Conservation (phyloP, 2,329 filamentous ascomycete species). For the Apiospora koreana region DNA sequence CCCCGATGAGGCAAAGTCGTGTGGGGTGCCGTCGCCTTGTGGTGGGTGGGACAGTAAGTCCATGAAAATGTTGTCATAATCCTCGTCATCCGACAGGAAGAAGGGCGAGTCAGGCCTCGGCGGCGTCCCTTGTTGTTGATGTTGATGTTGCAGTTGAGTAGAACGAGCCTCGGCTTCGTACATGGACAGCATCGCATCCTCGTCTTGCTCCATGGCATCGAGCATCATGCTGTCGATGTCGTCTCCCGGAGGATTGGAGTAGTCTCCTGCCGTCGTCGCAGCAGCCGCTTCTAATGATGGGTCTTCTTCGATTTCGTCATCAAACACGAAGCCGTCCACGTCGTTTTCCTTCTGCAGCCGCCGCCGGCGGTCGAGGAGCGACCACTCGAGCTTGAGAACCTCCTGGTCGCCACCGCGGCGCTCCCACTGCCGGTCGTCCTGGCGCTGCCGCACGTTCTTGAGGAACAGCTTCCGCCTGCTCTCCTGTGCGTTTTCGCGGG, state of each 20-base stretch:
- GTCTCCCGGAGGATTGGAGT: conserved; percentile 16
- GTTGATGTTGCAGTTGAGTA: conserved; percentile 10
- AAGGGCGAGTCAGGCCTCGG: conserved; percentile 35
- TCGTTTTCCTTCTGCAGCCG: conserved; percentile 41
- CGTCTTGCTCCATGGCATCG: conserved; percentile 54
- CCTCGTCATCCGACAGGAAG: conserved; percentile 54
- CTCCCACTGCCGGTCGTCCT: conserved; percentile 61
- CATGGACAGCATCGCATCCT: conserved; percentile 57
- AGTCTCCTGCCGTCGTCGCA: not conserved
- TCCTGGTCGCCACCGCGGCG: conserved; percentile 65
- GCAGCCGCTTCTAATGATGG: conserved; percentile 25
- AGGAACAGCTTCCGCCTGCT: conserved; percentile 68
- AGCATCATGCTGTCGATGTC: conserved; percentile 52
- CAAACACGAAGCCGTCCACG: conserved; percentile 42
- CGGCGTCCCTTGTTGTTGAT: conserved; percentile 19
- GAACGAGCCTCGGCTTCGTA: conserved; percentile 35
- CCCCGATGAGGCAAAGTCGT: not conserved
- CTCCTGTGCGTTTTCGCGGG: conserved; percentile 63
- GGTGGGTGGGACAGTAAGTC: conserved; percentile 56
- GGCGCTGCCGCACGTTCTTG: conserved; percentile 62
- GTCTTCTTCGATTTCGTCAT: conserved; percentile 53
- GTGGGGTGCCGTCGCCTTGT: not conserved
- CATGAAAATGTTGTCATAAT: conserved; percentile 67
- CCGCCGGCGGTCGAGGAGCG: conserved; percentile 38
- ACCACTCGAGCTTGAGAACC: conserved; percentile 47